Evolutionary conservation across 2,329 filamentous ascomycete species (phyloP).

Genomic region (Diaporthe ilicicola): DNA sequence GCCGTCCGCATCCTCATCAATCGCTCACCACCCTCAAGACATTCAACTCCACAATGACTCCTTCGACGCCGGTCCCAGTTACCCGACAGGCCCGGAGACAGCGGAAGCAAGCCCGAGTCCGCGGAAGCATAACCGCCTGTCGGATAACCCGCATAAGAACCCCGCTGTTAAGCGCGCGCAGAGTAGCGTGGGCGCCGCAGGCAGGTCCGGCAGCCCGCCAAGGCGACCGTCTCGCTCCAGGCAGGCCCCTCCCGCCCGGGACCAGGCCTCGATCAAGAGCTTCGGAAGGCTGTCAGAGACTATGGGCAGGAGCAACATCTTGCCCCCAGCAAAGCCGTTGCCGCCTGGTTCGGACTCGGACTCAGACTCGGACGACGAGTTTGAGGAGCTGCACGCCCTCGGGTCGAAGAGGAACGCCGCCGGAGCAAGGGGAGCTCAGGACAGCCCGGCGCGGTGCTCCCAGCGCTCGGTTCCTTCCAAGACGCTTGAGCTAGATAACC

Average conservation of each 20-base stretch:
- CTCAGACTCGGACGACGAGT: slow-evolving; percentile 30
- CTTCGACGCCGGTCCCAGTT: not conserved
- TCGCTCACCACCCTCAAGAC: not conserved
- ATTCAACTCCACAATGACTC: not conserved
- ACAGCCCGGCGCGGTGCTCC: not conserved
- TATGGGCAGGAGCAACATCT: not conserved
- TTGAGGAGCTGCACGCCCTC: slow-evolving; percentile 50
- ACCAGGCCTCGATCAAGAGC: slow-evolving; percentile 35
- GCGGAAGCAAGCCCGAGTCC: not conserved
- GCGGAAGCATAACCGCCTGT: not conserved
- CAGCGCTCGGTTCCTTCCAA: not conserved
- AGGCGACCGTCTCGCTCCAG: not conserved
- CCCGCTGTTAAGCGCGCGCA: slow-evolving; percentile 24
- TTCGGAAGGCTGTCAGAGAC: slow-evolving; percentile 42
- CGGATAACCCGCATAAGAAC: not conserved
- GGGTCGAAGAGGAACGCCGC: slow-evolving; percentile 45
- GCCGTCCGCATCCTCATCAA: not conserved
- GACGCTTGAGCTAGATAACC: not conserved
- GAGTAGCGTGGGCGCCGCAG: no score
- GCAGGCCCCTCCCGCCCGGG: not conserved
- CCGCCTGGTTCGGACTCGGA: not conserved
- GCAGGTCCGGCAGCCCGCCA: not conserved
- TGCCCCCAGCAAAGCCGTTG: not conserved
- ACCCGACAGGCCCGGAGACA: not conserved
- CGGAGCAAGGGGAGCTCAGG: no score